A percentile compares a stretch with the other conserved stretches of the same genome.
Conservation (phyloP, 2,329 filamentous ascomycete species). For the Neopestalotiopsis sp. region DNA sequence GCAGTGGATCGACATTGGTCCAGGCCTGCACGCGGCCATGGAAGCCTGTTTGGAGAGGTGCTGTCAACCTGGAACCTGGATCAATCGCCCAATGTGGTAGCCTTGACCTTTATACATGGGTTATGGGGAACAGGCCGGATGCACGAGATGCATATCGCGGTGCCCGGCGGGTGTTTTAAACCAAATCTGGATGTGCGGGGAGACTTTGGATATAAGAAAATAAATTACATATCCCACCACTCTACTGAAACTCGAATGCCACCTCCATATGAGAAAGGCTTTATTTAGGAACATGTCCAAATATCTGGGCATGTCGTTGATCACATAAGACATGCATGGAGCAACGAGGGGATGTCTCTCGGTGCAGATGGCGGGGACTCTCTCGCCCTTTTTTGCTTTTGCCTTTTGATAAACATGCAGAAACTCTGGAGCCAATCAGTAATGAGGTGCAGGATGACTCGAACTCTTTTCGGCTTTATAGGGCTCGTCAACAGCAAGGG, state of each 20-base stretch:
- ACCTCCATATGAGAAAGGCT: background rate
- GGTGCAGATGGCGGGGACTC: background rate
- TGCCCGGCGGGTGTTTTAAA: slow-evolving; percentile 9
- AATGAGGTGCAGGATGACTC: background rate
- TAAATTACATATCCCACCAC: background rate
- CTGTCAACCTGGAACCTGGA: slow-evolving; percentile 4
- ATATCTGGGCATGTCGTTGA: background rate
- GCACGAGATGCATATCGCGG: slow-evolving; percentile 11
- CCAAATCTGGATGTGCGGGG: slow-evolving; percentile 9
- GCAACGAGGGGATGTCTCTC: background rate
- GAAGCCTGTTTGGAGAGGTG: background rate
- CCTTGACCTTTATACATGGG: slow-evolving; percentile 7
- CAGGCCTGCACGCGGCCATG: background rate
- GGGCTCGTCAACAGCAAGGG: background rate
- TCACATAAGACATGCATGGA: background rate
- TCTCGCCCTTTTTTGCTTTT: background rate
- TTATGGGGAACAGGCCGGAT: background rate
- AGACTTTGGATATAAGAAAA: background rate
- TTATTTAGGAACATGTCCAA: background rate
- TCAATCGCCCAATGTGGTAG: slow-evolving; percentile 8
- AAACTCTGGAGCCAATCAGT: slow-evolving; percentile 11
- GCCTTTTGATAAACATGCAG: slow-evolving; percentile 14
- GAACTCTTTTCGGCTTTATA: background rate
- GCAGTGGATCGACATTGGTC: background rate
- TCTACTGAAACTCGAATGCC: background rate